Evolutionary conservation across 176 grass and related monocot species (phyloP).

Genomic region (Pontederia paniculata): DNA sequence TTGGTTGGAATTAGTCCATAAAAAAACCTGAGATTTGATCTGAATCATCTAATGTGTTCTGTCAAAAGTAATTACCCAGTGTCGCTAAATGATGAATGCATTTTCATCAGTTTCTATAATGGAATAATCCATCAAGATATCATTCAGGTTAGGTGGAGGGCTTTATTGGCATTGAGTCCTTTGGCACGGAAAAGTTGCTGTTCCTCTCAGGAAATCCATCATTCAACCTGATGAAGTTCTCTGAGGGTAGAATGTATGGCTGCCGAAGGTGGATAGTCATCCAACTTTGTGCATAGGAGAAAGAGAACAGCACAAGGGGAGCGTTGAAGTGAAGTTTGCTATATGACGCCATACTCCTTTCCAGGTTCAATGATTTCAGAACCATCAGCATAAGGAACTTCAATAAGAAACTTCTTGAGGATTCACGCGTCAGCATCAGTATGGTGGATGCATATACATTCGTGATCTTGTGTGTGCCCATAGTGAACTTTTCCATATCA

Average conservation of each 20-base stretch:
- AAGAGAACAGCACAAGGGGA: too few relatives aligned
- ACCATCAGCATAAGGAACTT: constrained; percentile 87
- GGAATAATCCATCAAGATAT: neutral
- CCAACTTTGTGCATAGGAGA: too few relatives aligned
- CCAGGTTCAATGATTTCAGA: constrained; percentile 64
- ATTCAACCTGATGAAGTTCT: neutral
- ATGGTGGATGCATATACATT: constrained; percentile 39
- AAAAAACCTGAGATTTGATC: too few relatives aligned
- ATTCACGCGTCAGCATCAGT: constrained; percentile 58
- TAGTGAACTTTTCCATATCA: neutral
- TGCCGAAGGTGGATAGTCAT: too few relatives aligned
- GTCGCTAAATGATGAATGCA: too few relatives aligned
- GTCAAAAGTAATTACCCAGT: too few relatives aligned
- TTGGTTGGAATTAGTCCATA: too few relatives aligned
- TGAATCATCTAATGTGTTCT: too few relatives aligned
- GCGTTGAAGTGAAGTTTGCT: too few relatives aligned
- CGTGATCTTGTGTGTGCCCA: neutral
- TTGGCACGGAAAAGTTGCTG: constrained; percentile 87
- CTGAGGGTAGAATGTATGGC: neutral
- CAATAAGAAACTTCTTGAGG: constrained; percentile 89
- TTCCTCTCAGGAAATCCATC: constrained; percentile 44
- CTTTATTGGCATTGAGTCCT: constrained; percentile 90
- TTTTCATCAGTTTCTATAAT: neutral
- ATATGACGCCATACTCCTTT: neutral
- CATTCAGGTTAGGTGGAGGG: constrained; percentile 68